Evolutionary conservation across 2,329 filamentous ascomycete species (phyloP), one percentile per base, ranked within the genome.

Genomic region (Zymoseptoria tritici): DNA sequence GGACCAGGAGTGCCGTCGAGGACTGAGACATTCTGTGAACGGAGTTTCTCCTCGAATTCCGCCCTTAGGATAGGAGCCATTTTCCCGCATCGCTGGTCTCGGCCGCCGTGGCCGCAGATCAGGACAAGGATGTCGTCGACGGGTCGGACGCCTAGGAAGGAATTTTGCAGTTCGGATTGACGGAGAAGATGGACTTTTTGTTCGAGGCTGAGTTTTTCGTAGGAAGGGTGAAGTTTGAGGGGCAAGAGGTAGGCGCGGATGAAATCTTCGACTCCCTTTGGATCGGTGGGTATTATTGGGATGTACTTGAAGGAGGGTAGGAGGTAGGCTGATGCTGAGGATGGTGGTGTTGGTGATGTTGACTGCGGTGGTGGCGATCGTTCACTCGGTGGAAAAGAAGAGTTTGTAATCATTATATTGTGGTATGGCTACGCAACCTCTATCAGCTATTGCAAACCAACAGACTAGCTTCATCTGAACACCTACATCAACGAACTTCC

Each of bases 251-350:
- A 89, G 1, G 84, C 87, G 70, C 85, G 83, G 20, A 87, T 83
- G 63, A 85, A 82, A 7, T 71, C 72, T 46, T 77, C 75, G 49
- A 82, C 79, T 11, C 61, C 85, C 77, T 61, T 82, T 80, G 0
- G 80, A 0, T 85, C 79, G 16, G 85, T 81, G 2, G 89, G 85
- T 50, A 95, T 83, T 58, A 82, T 83, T 0, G 87, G 85, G 16
- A 96, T 79, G 73, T 91, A 91, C 75, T 86, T 87, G 79, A 96
- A 96, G 72, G 84, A 86, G 2, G 92, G 92, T 31, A 96, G 83
- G 20, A 96, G 80, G 70, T 93, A 89, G 1, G 83, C 89, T 1
- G 88, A 91, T 0, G 82, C 82, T 20, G 71, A 60, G 7, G 65
- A 63, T 22, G 29, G 11, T 31, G 24, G 20, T 53, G 22, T 26